A percentile compares a stretch with the other conserved stretches of the same genome.
These are phyloP conservation scores for Thelephora ganbajun DNA, from an alignment of 768 basidiomycete species.

Conservation along the genomic window DNA sequence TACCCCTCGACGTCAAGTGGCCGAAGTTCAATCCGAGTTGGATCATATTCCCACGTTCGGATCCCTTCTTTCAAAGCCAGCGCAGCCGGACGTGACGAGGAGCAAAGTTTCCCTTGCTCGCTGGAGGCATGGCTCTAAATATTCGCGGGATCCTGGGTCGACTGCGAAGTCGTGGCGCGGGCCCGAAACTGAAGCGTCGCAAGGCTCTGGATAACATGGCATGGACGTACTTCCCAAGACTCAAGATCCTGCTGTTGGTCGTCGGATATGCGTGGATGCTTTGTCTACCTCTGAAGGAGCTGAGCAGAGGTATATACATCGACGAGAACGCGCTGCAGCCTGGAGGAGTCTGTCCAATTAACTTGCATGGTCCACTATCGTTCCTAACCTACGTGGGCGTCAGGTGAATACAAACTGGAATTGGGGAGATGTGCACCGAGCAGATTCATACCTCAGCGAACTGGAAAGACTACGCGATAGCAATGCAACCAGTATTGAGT, in stretches of 20 bases:
- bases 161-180: too few relatives aligned
- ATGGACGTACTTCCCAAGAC: background rate
- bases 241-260: slow-evolving; percentile 28
- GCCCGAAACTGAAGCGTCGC: background rate
- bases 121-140: background rate
- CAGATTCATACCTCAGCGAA: slow-evolving; percentile 67
- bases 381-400: background rate
- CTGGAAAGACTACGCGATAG: slow-evolving; percentile 47
- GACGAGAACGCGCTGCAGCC: slow-evolving; percentile 96
- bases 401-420: slow-evolving; percentile 88
- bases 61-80: too few relatives aligned
- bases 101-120: background rate
- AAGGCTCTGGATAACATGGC: background rate
- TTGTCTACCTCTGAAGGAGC: slow-evolving; percentile 49
- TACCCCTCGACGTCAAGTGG: too few relatives aligned
- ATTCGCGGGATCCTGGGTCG: background rate
- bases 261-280: slow-evolving; percentile 76
- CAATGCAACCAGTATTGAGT: slow-evolving; percentile 64
- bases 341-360: slow-evolving; percentile 46
- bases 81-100: too few relatives aligned
- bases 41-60: too few relatives aligned
- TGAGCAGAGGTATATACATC: slow-evolving; percentile 65
- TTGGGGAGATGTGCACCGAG: slow-evolving; percentile 81
- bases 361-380: background rate
- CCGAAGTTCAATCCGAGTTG: too few relatives aligned